Evolutionary conservation across 305 asterid species (phyloP).

Genomic region (Fraxinus xanthoxyloides): DNA sequence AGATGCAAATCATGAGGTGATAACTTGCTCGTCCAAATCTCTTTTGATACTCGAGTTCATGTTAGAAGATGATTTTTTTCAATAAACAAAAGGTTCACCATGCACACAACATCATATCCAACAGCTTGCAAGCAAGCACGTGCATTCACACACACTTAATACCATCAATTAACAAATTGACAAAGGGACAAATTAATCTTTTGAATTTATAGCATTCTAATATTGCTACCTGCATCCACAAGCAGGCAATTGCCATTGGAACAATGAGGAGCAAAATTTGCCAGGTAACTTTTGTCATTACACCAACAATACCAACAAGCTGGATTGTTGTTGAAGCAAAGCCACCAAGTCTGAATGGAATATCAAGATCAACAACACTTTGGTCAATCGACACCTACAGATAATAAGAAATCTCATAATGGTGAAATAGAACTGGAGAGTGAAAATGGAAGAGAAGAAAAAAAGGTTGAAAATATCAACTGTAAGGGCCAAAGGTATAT

Average conservation of each 20-base stretch:
- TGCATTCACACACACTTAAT: constrained; percentile 1
- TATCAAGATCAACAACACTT: constrained; percentile 98
- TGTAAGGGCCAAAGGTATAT: constrained; percentile 9
- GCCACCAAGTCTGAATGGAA: constrained; percentile 99
- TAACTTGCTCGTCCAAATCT: constrained; percentile 6
- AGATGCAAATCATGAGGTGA: neutral
- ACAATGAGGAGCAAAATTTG: constrained; percentile 88
- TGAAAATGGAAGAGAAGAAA: neutral
- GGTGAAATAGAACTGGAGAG: constrained; percentile 2
- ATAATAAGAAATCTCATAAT: constrained; percentile 32
- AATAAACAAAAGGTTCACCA: neutral
- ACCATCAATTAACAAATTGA: neutral
- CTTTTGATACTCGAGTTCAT: neutral
- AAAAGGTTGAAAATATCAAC: constrained; percentile 3
- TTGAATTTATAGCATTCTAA: constrained; percentile 18
- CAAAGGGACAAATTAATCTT: neutral
- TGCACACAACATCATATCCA: constrained; percentile 1
- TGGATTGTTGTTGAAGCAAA: constrained; percentile 98
- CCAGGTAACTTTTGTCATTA: constrained; percentile 97
- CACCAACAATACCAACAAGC: constrained; percentile 92
- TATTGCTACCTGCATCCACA: constrained; percentile 93
- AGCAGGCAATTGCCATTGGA: constrained; percentile 97
- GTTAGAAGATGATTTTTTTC: neutral
- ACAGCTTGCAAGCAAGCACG: neutral
- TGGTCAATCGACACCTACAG: constrained; percentile 93